These are phyloP conservation scores for Ustulina deusta DNA, from an alignment of 2,329 filamentous ascomycete species.

Conservation along the genomic window DNA sequence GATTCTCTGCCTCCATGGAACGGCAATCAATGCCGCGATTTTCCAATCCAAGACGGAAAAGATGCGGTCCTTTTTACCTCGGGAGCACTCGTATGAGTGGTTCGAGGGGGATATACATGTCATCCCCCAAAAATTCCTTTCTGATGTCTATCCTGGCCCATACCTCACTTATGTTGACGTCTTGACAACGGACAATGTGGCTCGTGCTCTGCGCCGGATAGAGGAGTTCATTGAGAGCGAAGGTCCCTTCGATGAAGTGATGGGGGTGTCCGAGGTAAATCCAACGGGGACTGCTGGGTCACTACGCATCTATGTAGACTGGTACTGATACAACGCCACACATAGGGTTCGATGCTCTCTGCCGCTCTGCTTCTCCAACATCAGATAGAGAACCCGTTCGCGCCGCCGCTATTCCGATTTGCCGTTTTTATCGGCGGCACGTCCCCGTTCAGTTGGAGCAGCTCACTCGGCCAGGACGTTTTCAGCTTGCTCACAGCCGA, in stretches of 20 bases:
- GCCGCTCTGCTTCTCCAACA: conserved; percentile 22
- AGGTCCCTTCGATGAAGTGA: conserved; percentile 23
- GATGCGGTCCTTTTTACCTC: conserved; percentile 19
- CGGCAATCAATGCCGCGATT: conserved; percentile 21
- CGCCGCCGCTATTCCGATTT: conserved; percentile 21
- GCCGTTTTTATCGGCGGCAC: conserved; percentile 26
- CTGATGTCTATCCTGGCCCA: conserved; percentile 22
- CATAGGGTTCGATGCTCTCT: conserved; percentile 22
- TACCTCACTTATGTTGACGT: conserved; percentile 27
- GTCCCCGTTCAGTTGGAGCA: conserved; percentile 22
- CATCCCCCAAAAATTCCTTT: conserved; percentile 23
- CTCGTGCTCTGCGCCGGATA: conserved; percentile 19
- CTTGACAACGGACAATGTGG: conserved; percentile 20
- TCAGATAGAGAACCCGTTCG: conserved; percentile 20
- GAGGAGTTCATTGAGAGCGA: conserved; percentile 26
- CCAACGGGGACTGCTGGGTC: not conserved
- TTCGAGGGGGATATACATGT: conserved; percentile 18
- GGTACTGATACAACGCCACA: conserved; percentile 4
- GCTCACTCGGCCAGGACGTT: conserved; percentile 17
- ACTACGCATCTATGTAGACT: not conserved
- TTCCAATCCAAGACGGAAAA: conserved; percentile 28
- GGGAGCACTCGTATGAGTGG: conserved; percentile 24
- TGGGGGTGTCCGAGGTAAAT: conserved; percentile 26
- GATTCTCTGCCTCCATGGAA: conserved; percentile 27
- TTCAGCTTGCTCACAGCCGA: conserved; percentile 22